Evolutionary conservation across 768 basidiomycete species (phyloP), one percentile per base, ranked within the genome.

Genomic region (Russula sp.): DNA sequence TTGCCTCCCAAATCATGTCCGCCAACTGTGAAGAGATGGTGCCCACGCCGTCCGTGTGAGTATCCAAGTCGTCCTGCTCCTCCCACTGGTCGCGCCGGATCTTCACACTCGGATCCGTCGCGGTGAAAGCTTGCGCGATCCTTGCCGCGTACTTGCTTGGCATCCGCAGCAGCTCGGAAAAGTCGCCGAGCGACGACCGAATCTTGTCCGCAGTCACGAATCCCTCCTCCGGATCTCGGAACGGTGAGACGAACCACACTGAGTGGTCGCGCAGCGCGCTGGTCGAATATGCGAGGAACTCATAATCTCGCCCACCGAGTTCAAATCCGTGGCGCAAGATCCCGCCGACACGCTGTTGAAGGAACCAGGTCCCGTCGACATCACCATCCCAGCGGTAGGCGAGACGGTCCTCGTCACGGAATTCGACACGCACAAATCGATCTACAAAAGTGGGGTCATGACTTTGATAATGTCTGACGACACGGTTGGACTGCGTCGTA

Each of bases 71-170:
- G 0, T 70, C 69, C 49, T 90, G 78, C 58, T 78, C 74, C 53
- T 83, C 79, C 84, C 90, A 91, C 66, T 93, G 78, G 47, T 76
- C 64, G 2, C 71, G 72, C 7, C 65, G 60, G 52, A 93, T 83
- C 22, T 70, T 71, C 20, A 91, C 83, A 1, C 88, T 87, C 0
- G 85, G 81, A 63, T 89, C 85, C 1, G 92, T 94, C 2, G 87
- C 85, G 0, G 88, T 89, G 68, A 94, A 92, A 0, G 88, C 88
- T 73, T 91, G 91, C 7, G 88, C 85, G 60, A 93, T 75, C 20
- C 92, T 82, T 14, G 92, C 92, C 7, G 90, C 92, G 67, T 83
- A 89, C 71, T 88, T 89, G 7, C 92, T 90, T 2, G 92, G 92
- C 32, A 58, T 65, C 20, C 59, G 69, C 36, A 70, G 65, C 7